Conservation (phyloP, 176 grass and related monocot species). For the Guadua angustifolia region DNA sequence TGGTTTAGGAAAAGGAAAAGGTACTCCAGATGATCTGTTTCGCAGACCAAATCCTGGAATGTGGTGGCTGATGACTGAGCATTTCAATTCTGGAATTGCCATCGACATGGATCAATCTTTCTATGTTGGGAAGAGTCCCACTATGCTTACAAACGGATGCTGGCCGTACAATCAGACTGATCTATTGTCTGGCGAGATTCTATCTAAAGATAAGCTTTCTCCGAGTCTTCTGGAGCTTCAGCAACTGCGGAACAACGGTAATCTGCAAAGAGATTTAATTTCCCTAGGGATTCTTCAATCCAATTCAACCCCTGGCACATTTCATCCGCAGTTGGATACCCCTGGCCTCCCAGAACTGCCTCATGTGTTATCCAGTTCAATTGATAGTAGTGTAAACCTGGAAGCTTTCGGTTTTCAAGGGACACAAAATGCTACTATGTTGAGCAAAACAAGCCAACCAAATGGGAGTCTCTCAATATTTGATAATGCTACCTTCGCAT, state of each 20-base stretch:
- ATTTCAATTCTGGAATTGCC: slow-evolving; percentile 80
- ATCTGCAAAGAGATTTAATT: slow-evolving; percentile 47
- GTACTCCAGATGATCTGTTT: slow-evolving; percentile 59
- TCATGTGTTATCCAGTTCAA: slow-evolving; percentile 59
- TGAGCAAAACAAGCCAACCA: slow-evolving; percentile 42
- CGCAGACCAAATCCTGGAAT: slow-evolving; percentile 84
- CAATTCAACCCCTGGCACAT: slow-evolving; percentile 42
- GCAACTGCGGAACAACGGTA: too few species aligned
- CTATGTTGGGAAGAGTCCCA: too few species aligned
- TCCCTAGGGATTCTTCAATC: slow-evolving; percentile 23
- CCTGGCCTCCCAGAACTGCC: slow-evolving; percentile 48
- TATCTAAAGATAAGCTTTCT: too few species aligned
- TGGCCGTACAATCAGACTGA: too few species aligned
- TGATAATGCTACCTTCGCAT: slow-evolving; percentile 41
- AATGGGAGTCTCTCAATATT: slow-evolving; percentile 41
- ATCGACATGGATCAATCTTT: slow-evolving; percentile 81
- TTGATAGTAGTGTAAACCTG: slow-evolving; percentile 54
- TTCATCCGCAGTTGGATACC: slow-evolving; percentile 42
- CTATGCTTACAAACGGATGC: too few species aligned
- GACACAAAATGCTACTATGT: slow-evolving; percentile 37
- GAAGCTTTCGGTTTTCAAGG: slow-evolving; percentile 54
- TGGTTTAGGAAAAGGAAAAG: slow-evolving; percentile 67
- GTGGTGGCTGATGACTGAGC: slow-evolving; percentile 78
- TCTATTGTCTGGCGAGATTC: too few species aligned
- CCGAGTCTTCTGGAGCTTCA: too few species aligned